Base-by-base conservation (phyloP, 2,329 filamentous ascomycete genomes). In the Trichoderma gracile region DNA sequence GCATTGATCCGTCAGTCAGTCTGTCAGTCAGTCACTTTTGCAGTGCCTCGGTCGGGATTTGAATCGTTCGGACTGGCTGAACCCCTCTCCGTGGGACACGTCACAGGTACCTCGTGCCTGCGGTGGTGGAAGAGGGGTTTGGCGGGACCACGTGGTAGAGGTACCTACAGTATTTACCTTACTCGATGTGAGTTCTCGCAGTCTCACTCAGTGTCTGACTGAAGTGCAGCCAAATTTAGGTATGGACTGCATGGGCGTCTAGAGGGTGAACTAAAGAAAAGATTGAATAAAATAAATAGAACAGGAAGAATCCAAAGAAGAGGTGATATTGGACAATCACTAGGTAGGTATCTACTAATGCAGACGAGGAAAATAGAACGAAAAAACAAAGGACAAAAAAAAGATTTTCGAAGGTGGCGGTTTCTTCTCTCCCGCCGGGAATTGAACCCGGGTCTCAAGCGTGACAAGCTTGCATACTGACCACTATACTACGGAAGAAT, bases 401-500 rank as follows among this genome's bases (percentile, higher is more conserved):
- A 62, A 53, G 19, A 4, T 25, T 38, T 46, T 62, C 49, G 58
- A 62, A 62, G 58, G 49, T 62, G 58, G 49, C 62, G 54, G 54
- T 43, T 59, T 56, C 63, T 68, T 17, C 67, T 68, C 67, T 68
- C 67, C 66, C 67, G 67, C 67, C 67, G 67, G 67, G 67, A 68
- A 67, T 68, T 68, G 67, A 68, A 68, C 67, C 67, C 67, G 66
- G 67, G 67, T 68, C 67, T 68, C 67, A 66, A 68, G 67, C 67
- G 67, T 68, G 67, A 68, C 66, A 68, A 68, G 67, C 67, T 68
- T 66, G 66, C n/a, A n/a, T n/a, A n/a, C n/a, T n/a, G n/a, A n/a
- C n/a, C n/a, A n/a, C n/a, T n/a, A n/a, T 67, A 68, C 66, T 68
- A 68, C 67, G 67, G 66, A 68, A 65, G 64, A 68, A 25, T 30